phyloP scores from a whole-genome alignment of 768 basidiomycete species.

The Leccinum broughii region DNA sequence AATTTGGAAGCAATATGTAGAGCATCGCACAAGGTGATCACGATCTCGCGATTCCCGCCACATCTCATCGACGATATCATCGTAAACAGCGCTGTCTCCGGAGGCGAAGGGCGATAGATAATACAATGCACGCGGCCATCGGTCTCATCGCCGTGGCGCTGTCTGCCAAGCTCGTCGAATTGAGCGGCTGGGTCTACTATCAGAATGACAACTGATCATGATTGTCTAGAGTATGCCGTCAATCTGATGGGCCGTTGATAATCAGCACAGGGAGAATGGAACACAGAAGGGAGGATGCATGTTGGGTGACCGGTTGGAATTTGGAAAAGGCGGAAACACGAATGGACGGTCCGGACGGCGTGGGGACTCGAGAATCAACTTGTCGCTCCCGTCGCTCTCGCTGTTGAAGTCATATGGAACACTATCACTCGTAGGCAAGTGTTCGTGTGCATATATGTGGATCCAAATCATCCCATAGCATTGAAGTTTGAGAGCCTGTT shows the following conservation, averaged over 20 bases:
- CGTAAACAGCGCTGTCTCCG: too few relatives aligned
- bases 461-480: background rate
- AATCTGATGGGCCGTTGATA: background rate
- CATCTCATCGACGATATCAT: slow-evolving; percentile 24
- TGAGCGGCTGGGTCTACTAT: slow-evolving; percentile 2
- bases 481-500: background rate
- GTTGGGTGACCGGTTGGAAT: too few relatives aligned
- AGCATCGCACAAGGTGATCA: background rate
- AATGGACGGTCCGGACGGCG: slow-evolving; percentile 24
- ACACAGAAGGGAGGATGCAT: background rate
- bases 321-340: slow-evolving; percentile 60
- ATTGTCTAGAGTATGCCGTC: too few relatives aligned
- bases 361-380: slow-evolving; percentile 46
- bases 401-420: slow-evolving; percentile 68
- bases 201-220: too few relatives aligned
- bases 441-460: background rate
- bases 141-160: slow-evolving; percentile 17
- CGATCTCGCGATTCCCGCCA: slow-evolving; percentile 8
- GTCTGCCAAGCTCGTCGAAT: slow-evolving; percentile 17
- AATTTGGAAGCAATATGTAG: too few relatives aligned
- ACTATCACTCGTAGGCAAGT: slow-evolving; percentile 65
- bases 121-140: slow-evolving; percentile 14
- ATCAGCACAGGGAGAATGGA: background rate
- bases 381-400: slow-evolving; percentile 52
- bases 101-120: background rate